Evolutionary conservation across 352 stramenopile genomes (phyloP), one percentile per base, ranked within the genome.

Genomic region (Phytophthora boehmeriae): DNA sequence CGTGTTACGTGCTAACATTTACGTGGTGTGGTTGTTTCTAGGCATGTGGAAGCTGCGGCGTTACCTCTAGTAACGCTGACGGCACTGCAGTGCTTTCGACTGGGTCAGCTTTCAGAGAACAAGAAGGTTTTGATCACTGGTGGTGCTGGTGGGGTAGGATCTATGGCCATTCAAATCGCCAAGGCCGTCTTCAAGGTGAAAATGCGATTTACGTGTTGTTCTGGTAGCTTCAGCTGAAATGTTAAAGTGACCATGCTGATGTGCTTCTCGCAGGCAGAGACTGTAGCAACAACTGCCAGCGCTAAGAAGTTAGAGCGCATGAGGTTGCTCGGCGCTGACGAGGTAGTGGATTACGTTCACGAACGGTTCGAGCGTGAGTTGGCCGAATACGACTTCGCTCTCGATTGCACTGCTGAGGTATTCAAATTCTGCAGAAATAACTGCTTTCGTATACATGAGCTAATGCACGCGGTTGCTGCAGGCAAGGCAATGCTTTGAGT

Each of bases 381-480:
- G 17, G 70, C 69, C 32, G 85, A 91, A 48, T 91, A 88, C 56
- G 85, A 94, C 58, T 89, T 90, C 50, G 81, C 83, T 25, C 47
- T 94, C 22, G 85, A 94, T 54, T 90, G 79, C 68, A 92, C 85
- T 1, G 78, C 63, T 46, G 85, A 94, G 72, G 83, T 90, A 74
- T 3, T 53, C 16, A n/a, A 4, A 35, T 22, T 16, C 50, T 44
- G 4, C 11, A 34, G 20, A 28, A 34, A 35, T 20, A 52, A 17
- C 13, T 9, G 5, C 8, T 16, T 17, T 34, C 10, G 43, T 27
- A 22, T 4, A 17, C 5, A 22, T 27, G 2, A 49, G 25, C 28
- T 56, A 27, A 41, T n/a, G n/a, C 16, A 13, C 25, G 5, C 22
- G 48, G 23, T 27, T 20, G 10, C 14, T 50, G 9, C 44, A 90